Percentiles rank a stretch among this genome's conserved stretches.
These are phyloP conservation scores for Zymoseptoria tritici DNA, from an alignment of 2,329 filamentous ascomycete genomes.

Conservation along the genomic window DNA sequence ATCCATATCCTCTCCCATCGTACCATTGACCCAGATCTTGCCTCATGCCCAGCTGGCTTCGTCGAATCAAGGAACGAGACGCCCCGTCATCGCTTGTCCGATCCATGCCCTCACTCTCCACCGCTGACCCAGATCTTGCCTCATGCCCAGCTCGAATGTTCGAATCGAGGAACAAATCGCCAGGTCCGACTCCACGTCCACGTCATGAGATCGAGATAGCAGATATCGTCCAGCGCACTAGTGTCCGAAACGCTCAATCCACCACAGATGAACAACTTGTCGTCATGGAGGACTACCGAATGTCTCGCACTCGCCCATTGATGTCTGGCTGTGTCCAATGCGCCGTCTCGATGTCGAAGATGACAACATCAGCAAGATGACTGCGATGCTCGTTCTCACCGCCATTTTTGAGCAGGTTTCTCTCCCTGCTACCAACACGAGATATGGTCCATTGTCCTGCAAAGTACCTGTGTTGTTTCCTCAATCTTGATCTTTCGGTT, in stretches of 20 bases:
- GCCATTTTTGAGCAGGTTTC: slow-evolving; percentile 92
- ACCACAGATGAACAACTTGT: slow-evolving; percentile 91
- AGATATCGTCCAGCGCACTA: slow-evolving; percentile 89
- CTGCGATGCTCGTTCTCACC: slow-evolving; percentile 96
- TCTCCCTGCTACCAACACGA: slow-evolving; percentile 88
- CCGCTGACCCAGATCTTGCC: no score
- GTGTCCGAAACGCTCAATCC: slow-evolving; percentile 90
- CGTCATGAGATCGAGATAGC: slow-evolving; percentile 92
- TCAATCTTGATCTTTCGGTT: no score
- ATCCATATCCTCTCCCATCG: no score
- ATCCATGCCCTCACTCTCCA: no score
- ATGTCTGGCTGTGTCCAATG: slow-evolving; percentile 93
- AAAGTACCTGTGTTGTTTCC: no score
- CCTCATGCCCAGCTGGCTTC: no score
- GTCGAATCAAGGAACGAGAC: no score
- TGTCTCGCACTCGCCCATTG: slow-evolving; percentile 76
- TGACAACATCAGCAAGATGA: slow-evolving; percentile 89
- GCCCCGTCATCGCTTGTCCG: no score
- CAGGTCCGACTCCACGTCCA: slow-evolving; percentile 96
- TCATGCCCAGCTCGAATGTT: no score
- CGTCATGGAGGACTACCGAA: slow-evolving; percentile 87
- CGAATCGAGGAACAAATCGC: slow-evolving; percentile 61
- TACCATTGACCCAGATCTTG: no score
- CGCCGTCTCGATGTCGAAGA: slow-evolving; percentile 89
- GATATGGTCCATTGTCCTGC: slow-evolving; percentile 76